phyloP scores from a whole-genome alignment of 441 rosid species.

The Sinapis alba region DNA sequence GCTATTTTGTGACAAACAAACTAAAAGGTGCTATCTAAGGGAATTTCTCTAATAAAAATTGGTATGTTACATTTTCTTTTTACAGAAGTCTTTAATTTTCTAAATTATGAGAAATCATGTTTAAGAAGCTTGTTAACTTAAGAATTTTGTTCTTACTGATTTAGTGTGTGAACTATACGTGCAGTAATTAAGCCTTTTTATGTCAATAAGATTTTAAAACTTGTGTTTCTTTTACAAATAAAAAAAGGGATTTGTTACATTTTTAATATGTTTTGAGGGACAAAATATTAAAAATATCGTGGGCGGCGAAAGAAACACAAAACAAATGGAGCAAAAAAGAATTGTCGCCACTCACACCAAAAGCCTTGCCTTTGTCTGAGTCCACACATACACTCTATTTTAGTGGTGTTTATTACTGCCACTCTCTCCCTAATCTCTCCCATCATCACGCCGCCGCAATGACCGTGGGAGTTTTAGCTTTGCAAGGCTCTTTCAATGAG shows the following conservation, averaged over 20 bases:
- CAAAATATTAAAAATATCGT: conserved; percentile 20
- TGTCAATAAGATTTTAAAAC: no score
- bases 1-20: no score
- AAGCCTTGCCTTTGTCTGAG: conserved; percentile 8
- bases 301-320: conserved; percentile 33
- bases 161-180: no score
- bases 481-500: conserved; percentile 96
- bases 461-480: conserved; percentile 87
- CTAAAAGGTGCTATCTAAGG: no score
- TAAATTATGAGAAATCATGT: background rate
- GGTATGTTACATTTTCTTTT: background rate
- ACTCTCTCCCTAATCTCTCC: background rate
- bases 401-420: conserved; percentile 20
- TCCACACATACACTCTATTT: conserved; percentile 12
- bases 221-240: no score
- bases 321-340: conserved; percentile 24
- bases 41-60: no score
- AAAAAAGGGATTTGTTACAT: no score
- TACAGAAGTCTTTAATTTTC: no score
- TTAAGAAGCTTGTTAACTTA: background rate
- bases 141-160: background rate
- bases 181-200: no score
- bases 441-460: conserved; percentile 39
- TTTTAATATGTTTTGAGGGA: background rate
- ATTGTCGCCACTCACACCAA: conserved; percentile 22